These are phyloP conservation scores for Furcasterigmium sp. DNA, from an alignment of 2,329 filamentous ascomycete species.

Conservation along the genomic window DNA sequence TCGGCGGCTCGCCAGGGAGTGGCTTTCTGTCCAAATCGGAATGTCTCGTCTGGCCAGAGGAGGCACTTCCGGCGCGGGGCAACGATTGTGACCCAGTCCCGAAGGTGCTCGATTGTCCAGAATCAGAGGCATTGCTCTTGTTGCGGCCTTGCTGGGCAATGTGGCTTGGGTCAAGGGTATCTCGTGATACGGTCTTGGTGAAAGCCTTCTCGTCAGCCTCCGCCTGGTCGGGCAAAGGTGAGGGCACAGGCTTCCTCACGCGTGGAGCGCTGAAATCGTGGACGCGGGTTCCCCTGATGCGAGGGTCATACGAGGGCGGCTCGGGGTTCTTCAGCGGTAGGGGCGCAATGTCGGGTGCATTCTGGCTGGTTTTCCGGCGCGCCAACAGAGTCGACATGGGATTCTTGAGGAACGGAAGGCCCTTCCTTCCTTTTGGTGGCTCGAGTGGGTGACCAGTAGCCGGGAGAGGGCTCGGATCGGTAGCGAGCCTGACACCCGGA, in stretches of 20 bases:
- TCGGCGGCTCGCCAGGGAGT: conserved; percentile 20
- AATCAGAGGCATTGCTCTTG: conserved; percentile 24
- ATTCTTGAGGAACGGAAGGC: conserved; percentile 53
- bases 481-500: conserved; percentile 31
- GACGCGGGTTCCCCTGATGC: conserved; percentile 58
- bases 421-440: conserved; percentile 42
- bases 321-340: conserved; percentile 33
- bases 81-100: conserved; percentile 19
- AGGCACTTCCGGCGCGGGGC: conserved; percentile 18
- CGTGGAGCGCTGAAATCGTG: conserved; percentile 63
- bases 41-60: conserved; percentile 15
- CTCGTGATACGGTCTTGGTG: conserved; percentile 14
- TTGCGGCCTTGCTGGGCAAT: conserved; percentile 6
- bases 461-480: conserved; percentile 29
- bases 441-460: conserved; percentile 28
- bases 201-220: conserved; percentile 3
- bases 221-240: neutral
- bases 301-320: conserved; percentile 53
- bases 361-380: conserved; percentile 50
- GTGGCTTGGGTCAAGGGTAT: conserved; percentile 6
- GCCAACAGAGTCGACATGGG: conserved; percentile 54
- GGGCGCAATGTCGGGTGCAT: conserved; percentile 34
- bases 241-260: conserved; percentile 11
- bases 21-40: conserved; percentile 10
- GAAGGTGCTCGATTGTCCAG: conserved; percentile 16